Conservation (phyloP, 495 filamentous ascomycete genomes). For the Cenococcum geophilum region DNA sequence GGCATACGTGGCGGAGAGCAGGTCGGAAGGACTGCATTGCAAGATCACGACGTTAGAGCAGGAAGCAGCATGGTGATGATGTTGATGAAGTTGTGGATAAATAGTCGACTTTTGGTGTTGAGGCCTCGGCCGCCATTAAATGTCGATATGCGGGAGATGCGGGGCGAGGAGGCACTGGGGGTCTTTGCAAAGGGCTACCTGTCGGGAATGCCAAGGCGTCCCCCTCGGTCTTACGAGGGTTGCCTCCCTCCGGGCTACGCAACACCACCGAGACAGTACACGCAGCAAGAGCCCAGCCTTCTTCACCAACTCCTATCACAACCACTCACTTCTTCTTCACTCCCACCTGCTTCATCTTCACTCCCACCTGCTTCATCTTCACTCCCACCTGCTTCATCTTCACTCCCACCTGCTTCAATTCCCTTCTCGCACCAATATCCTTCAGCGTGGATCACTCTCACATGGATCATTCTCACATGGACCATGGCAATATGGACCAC, state of each 20-base stretch:
- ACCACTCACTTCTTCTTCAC: background rate
- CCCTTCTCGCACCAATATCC: background rate
- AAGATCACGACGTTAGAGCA: background rate
- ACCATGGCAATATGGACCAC: constrained; percentile 51
- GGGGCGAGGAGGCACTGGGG: too few relatives aligned
- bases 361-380: background rate
- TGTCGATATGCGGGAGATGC: background rate
- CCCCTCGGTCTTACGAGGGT: too few relatives aligned
- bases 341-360: background rate
- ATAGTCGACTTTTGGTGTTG: background rate
- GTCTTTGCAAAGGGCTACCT: too few relatives aligned
- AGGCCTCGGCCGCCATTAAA: background rate
- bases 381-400: background rate
- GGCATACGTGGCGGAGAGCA: constrained; percentile 1
- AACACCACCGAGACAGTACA: constrained; percentile 2
- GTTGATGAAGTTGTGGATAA: too few relatives aligned
- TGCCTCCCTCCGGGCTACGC: too few relatives aligned
- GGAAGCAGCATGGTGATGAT: background rate
- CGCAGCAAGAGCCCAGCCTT: background rate
- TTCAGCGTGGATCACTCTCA: constrained; percentile 27
- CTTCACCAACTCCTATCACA: background rate
- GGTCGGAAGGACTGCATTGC: constrained; percentile 15
- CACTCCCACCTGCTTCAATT: background rate
- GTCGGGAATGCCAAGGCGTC: too few relatives aligned
- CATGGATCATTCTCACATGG: constrained; percentile 41